These are phyloP conservation scores for Golovinomyces cichoracearum DNA, from an alignment of 2,329 filamentous ascomycete genomes.

Conservation along the genomic window DNA sequence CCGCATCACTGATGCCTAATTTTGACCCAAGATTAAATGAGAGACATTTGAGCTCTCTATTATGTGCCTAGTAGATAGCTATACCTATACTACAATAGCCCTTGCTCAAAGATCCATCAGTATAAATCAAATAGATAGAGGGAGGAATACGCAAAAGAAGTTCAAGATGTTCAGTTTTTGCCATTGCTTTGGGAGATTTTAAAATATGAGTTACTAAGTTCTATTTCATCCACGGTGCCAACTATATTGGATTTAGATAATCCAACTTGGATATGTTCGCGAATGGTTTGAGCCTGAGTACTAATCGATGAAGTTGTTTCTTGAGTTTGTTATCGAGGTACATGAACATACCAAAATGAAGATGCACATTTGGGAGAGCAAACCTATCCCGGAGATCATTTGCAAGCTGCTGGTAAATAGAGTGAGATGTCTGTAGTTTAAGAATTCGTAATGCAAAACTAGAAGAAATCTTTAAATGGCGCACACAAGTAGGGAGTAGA, in stretches of 20 bases:
- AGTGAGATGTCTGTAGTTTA: not conserved
- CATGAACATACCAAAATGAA: not conserved
- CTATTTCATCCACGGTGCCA: not conserved
- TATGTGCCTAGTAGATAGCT: not conserved
- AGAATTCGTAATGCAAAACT: not conserved
- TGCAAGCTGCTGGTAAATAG: not conserved
- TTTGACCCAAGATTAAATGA: not conserved
- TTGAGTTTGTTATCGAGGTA: not conserved
- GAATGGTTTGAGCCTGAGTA: not conserved
- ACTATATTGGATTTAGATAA: not conserved
- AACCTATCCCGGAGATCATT: too few species aligned
- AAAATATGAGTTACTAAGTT: not conserved
- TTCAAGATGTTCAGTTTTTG: not conserved
- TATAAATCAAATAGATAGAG: not conserved
- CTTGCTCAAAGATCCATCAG: not conserved
- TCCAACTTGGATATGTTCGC: not conserved
- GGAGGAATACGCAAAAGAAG: not conserved
- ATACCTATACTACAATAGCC: not conserved
- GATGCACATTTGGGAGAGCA: too few species aligned
- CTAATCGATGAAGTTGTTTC: not conserved
- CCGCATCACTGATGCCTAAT: not conserved
- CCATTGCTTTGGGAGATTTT: not conserved
- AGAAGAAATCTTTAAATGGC: not conserved
- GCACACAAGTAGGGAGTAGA: not conserved
- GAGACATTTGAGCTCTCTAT: not conserved